A percentile compares a stretch with the other conserved stretches of the same genome.
phyloP scores from a whole-genome alignment of 225 moss, liverwort and hornwort species.

The Bryoerythrophyllum caledonicum region DNA sequence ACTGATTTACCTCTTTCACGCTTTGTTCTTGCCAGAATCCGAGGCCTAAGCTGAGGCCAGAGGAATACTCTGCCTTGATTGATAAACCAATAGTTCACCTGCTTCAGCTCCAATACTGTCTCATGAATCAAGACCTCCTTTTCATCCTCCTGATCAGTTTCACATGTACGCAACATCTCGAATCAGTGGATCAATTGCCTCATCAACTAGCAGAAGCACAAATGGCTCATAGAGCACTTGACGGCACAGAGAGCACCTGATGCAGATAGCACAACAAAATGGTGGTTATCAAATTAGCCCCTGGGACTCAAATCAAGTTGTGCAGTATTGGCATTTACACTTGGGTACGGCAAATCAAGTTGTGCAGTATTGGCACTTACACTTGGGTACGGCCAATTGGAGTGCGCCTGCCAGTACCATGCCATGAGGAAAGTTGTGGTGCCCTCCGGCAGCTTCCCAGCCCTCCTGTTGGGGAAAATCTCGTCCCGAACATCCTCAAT shows the following conservation, averaged over 20 bases:
- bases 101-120: slow-evolving; percentile 86
- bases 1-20: slow-evolving; percentile 43
- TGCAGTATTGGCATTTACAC: slow-evolving; percentile 35
- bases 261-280: no score
- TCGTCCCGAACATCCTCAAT: slow-evolving; percentile 80
- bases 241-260: no score
- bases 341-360: no score
- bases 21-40: slow-evolving; percentile 45
- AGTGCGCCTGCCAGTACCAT: slow-evolving; percentile 65
- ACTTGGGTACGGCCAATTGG: slow-evolving; percentile 88
- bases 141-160: slow-evolving; percentile 29
- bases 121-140: slow-evolving; percentile 73
- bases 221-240: no score
- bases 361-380: slow-evolving; percentile 28
- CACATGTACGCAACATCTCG: no score
- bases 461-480: slow-evolving; percentile 82
- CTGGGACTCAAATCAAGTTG: not conserved
- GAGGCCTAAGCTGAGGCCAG: slow-evolving; percentile 20
- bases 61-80: slow-evolving; percentile 78
- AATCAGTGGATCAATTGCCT: no score
- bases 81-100: slow-evolving; percentile 95
- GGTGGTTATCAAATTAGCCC: no score
- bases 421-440: slow-evolving; percentile 80
- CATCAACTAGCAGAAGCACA: no score
- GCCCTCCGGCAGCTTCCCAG: slow-evolving; percentile 87